phyloP scores from a whole-genome alignment of 805 yeast genomes.

The Candida ortonii region DNA sequence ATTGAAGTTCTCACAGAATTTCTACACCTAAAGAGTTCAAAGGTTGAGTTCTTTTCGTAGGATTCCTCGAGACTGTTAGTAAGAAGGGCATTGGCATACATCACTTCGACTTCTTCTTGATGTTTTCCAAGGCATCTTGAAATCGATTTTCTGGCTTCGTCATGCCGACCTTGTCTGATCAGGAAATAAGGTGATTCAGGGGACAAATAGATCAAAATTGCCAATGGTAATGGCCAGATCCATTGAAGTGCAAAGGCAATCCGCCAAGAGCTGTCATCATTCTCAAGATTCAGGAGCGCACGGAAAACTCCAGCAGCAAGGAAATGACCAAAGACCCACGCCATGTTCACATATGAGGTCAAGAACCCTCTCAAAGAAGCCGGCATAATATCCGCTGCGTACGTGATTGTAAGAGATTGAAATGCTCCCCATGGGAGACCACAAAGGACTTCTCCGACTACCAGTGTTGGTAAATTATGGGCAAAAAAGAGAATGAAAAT shows the following conservation, averaged over 20 bases:
- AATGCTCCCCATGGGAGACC: conserved; percentile 57
- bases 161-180: conserved; percentile 38
- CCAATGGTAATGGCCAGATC: conserved; percentile 54
- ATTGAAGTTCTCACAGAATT: conserved; percentile 52
- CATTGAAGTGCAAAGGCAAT: conserved; percentile 61
- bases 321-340: conserved; percentile 59
- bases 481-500: conserved; percentile 43
- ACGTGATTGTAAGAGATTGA: conserved; percentile 49
- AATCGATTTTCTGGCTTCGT: conserved; percentile 37
- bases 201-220: conserved; percentile 41
- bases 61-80: conserved; percentile 14
- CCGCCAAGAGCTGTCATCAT: conserved; percentile 40
- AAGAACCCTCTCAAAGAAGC: conserved; percentile 45
- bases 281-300: conserved; percentile 6
- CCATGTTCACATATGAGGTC: conserved; percentile 48
- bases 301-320: conserved; percentile 50
- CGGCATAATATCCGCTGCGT: conserved; percentile 58
- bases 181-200: conserved; percentile 64
- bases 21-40: conserved; percentile 47
- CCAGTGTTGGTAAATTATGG: conserved; percentile 34
- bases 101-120: conserved; percentile 9
- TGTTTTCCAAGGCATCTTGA: conserved; percentile 25
- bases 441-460: conserved; percentile 42
- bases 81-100: conserved; percentile 2
- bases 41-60: conserved; percentile 9